Evolutionary conservation across 768 basidiomycete species (phyloP).

Genomic region (Crepidotus variabilis): DNA sequence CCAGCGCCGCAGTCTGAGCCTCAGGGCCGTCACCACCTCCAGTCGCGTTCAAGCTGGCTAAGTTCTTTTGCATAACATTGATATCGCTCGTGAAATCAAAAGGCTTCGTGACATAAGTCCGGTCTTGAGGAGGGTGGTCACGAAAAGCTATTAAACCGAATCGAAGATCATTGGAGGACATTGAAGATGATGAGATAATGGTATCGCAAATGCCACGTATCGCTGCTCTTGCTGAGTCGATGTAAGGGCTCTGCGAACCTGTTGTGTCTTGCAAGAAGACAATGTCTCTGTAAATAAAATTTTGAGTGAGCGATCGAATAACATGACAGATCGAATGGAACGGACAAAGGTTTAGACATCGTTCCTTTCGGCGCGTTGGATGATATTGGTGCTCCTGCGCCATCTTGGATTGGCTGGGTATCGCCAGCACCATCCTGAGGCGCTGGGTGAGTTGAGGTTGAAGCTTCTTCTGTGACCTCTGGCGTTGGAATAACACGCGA

Average conservation of each 20-base stretch:
- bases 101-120: conserved; percentile 44
- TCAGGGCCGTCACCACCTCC: conserved; percentile 58
- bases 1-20: conserved; percentile 51
- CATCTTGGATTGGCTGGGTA: neutral
- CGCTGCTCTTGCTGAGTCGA: conserved; percentile 40
- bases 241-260: conserved; percentile 38
- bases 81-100: conserved; percentile 50
- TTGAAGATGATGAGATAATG: conserved; percentile 43
- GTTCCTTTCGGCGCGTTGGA: neutral
- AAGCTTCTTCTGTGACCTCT: neutral
- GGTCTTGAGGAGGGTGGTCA: conserved; percentile 56
- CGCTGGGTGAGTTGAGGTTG: neutral
- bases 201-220: conserved; percentile 48
- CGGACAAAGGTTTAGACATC: conserved; percentile 4
- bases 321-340: neutral
- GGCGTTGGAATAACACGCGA: neutral
- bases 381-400: neutral
- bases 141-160: conserved; percentile 53
- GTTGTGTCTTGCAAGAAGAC: conserved; percentile 52
- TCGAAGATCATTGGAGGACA: conserved; percentile 39
- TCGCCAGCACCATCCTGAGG: neutral
- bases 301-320: neutral
- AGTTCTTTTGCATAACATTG: conserved; percentile 35
- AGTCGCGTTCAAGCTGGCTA: conserved; percentile 37
- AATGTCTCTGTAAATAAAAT: conserved; percentile 28